phyloP scores from a whole-genome alignment of 2,329 filamentous ascomycete genomes.

The Chalaropsis thielavioides region DNA sequence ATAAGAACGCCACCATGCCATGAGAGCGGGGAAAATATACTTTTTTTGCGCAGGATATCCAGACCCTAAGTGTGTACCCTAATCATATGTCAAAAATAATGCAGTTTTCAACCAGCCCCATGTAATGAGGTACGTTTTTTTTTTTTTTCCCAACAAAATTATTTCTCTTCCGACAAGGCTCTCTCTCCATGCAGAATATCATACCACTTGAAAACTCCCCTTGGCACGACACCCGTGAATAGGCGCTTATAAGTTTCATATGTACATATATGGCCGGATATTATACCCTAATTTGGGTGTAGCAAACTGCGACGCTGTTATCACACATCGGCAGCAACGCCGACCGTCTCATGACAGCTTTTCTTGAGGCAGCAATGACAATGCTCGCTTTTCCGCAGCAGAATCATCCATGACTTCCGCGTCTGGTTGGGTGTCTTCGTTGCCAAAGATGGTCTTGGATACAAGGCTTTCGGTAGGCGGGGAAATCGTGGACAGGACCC shows the following conservation, averaged over 20 bases:
- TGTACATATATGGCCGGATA: neutral
- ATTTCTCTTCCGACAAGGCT: neutral
- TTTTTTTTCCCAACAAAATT: neutral
- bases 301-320: neutral
- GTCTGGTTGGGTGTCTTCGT: neutral
- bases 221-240: neutral
- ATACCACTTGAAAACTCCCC: neutral
- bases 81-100: slow-evolving; percentile 1
- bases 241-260: neutral
- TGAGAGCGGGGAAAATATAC: neutral
- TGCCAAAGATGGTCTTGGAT: slow-evolving; percentile 12
- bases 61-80: neutral
- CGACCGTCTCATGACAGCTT: neutral
- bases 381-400: slow-evolving; percentile 6
- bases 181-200: neutral
- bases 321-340: neutral
- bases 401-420: neutral
- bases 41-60: too few species aligned
- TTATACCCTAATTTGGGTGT: neutral
- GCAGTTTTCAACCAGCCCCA: neutral
- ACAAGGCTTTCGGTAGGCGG: slow-evolving; percentile 15
- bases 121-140: neutral
- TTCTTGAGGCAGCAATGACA: slow-evolving; percentile 5
- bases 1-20: neutral
- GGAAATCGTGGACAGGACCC: slow-evolving; percentile 12